Evolutionary conservation across 2,329 filamentous ascomycete species (phyloP).

Genomic region (Xylariaceae sp.): DNA sequence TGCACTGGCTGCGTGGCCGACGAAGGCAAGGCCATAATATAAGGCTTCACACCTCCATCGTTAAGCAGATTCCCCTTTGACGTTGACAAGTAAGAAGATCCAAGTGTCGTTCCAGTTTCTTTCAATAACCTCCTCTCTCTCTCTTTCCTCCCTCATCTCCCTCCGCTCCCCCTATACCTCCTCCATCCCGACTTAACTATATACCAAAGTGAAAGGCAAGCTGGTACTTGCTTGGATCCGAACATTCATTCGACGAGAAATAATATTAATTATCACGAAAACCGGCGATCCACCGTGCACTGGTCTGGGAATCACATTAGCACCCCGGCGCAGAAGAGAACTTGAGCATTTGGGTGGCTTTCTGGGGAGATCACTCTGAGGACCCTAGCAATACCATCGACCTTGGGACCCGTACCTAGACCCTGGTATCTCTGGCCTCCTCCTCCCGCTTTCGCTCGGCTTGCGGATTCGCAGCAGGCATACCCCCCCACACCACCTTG

Average conservation of each 20-base stretch:
- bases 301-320: slow-evolving; percentile 21
- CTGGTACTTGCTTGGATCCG: slow-evolving; percentile 55
- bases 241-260: slow-evolving; percentile 45
- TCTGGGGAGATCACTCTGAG: slow-evolving; percentile 22
- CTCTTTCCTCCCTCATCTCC: slow-evolving; percentile 32
- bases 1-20: slow-evolving; percentile 31
- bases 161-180: slow-evolving; percentile 27
- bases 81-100: slow-evolving; percentile 40
- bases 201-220: slow-evolving; percentile 45
- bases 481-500: slow-evolving; percentile 19
- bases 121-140: slow-evolving; percentile 32
- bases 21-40: slow-evolving; percentile 49
- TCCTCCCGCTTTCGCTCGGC: slow-evolving; percentile 41
- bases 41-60: slow-evolving; percentile 50
- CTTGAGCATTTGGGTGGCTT: slow-evolving; percentile 25
- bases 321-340: slow-evolving; percentile 21
- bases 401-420: slow-evolving; percentile 24
- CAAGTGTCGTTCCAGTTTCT: slow-evolving; percentile 48
- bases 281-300: slow-evolving; percentile 13
- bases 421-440: slow-evolving; percentile 29
- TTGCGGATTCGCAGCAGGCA: slow-evolving; percentile 26
- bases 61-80: slow-evolving; percentile 35
- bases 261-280: slow-evolving; percentile 35
- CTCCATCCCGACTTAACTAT: slow-evolving; percentile 26
- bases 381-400: slow-evolving; percentile 27